phyloP scores from a whole-genome alignment of 345 rosid species.

The Iberis pinnata region DNA sequence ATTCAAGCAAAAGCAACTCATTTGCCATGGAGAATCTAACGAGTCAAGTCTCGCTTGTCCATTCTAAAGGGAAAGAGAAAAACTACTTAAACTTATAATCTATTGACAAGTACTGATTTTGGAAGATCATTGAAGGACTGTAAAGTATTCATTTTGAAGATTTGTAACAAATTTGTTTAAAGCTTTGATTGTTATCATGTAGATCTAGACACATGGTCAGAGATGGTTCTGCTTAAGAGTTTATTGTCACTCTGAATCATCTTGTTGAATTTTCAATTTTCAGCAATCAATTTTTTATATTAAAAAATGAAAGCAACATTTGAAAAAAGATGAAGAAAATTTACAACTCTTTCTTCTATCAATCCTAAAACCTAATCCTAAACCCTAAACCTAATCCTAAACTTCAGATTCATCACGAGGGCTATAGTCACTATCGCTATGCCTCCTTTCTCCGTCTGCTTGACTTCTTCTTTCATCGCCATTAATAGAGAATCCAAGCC shows the following conservation, averaged over 20 bases:
- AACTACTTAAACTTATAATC: conserved; percentile 3
- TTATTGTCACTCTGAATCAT: conserved; percentile 3
- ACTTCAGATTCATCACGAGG: conserved; percentile 7
- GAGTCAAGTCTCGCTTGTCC: conserved; percentile 35
- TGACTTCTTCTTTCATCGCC: conserved; percentile 8
- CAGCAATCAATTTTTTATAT: background rate
- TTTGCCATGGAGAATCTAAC: no score
- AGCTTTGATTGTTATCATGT: conserved; percentile 17
- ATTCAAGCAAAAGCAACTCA: conserved; percentile 42
- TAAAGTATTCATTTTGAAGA: conserved; percentile 16
- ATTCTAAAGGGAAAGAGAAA: conserved; percentile 37
- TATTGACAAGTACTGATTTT: conserved; percentile 12
- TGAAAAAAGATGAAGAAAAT: background rate
- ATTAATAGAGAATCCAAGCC: conserved; percentile 17
- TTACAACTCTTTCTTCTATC: background rate
- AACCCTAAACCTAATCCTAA: no score
- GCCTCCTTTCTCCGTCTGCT: conserved; percentile 5
- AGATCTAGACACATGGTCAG: conserved; percentile 46
- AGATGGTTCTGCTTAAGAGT: conserved; percentile 41
- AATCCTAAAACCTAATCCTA: background rate
- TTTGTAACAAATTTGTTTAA: conserved; percentile 18
- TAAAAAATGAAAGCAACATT: background rate
- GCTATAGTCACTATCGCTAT: background rate
- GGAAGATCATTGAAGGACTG: background rate
- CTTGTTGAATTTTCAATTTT: background rate